These are phyloP conservation scores for Camellia lanceoleosa DNA, from an alignment of 148 eudicot species.

Conservation along the genomic window DNA sequence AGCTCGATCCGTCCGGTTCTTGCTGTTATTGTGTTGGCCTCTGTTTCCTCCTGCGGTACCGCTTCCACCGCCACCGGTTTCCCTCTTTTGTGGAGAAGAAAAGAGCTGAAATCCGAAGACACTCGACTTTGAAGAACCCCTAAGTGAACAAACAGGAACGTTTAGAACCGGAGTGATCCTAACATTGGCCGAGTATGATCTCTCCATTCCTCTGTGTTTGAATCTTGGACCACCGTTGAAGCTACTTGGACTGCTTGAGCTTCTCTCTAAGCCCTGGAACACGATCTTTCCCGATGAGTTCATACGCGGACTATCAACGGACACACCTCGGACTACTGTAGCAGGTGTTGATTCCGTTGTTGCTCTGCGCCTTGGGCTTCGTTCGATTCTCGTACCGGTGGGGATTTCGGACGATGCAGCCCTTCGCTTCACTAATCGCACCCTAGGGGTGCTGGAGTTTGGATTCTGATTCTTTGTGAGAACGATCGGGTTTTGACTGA, in stretches of 20 bases:
- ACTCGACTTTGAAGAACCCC: constrained; percentile 60
- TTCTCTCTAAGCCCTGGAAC: constrained; percentile 65
- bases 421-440: constrained; percentile 33
- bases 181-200: constrained; percentile 80
- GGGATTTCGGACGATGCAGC: constrained; percentile 26
- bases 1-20: constrained; percentile 25
- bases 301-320: constrained; percentile 87
- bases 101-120: constrained; percentile 57
- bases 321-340: constrained; percentile 28
- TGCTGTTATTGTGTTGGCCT: constrained; percentile 19
- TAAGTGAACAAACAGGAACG: constrained; percentile 79
- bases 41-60: constrained; percentile 9
- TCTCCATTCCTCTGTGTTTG: constrained; percentile 59
- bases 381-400: constrained; percentile 24
- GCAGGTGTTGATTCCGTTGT: constrained; percentile 28
- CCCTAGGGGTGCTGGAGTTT: constrained; percentile 28
- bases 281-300: constrained; percentile 80
- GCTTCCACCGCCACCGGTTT: constrained; percentile 14
- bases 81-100: constrained; percentile 44
- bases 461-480: constrained; percentile 11
- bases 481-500: background rate
- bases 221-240: constrained; percentile 70
- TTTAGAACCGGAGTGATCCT: constrained; percentile 78
- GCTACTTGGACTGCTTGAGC: constrained; percentile 85
- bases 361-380: constrained; percentile 31